phyloP scores from a whole-genome alignment of 2,329 filamentous ascomycete species.

The Diaporthe nobilis region DNA sequence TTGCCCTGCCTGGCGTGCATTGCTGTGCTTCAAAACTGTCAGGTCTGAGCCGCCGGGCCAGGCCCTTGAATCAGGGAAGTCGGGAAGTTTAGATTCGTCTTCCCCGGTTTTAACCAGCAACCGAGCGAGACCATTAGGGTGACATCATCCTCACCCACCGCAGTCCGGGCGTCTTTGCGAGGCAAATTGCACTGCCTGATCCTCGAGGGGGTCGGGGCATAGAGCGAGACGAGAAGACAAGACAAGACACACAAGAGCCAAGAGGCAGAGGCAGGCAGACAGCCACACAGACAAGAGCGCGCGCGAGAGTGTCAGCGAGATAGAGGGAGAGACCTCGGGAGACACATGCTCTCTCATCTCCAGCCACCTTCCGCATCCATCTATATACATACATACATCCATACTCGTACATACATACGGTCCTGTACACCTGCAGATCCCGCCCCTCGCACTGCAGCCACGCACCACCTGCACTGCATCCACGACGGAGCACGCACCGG shows the following conservation, averaged over 20 bases:
- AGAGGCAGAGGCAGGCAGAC: neutral
- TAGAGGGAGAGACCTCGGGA: neutral
- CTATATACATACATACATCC: neutral
- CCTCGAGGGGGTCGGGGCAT: neutral
- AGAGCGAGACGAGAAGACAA: neutral
- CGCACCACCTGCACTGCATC: neutral
- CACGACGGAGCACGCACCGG: neutral
- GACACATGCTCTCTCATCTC: neutral
- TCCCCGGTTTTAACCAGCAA: slow-evolving; percentile 27
- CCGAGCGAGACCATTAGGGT: slow-evolving; percentile 18
- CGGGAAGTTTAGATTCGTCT: slow-evolving; percentile 24
- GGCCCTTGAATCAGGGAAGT: slow-evolving; percentile 14
- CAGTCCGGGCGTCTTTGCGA: slow-evolving; percentile 7
- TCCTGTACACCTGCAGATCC: slow-evolving; percentile 13
- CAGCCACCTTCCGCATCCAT: slow-evolving; percentile 5
- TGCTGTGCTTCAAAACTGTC: slow-evolving; percentile 1
- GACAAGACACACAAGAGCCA: neutral
- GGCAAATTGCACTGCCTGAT: slow-evolving; percentile 7
- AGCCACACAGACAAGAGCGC: neutral
- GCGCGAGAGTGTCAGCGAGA: neutral
- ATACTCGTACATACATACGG: slow-evolving; percentile 6
- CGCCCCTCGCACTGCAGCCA: neutral
- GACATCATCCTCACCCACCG: slow-evolving; percentile 28
- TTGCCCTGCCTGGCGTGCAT: neutral
- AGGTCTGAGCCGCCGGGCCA: slow-evolving; percentile 7